A percentile compares a stretch with the other conserved stretches of the same genome.
phyloP scores from a whole-genome alignment of 192 early-diverging fungal genomes.

The Phlyctochytrium bullatum region DNA sequence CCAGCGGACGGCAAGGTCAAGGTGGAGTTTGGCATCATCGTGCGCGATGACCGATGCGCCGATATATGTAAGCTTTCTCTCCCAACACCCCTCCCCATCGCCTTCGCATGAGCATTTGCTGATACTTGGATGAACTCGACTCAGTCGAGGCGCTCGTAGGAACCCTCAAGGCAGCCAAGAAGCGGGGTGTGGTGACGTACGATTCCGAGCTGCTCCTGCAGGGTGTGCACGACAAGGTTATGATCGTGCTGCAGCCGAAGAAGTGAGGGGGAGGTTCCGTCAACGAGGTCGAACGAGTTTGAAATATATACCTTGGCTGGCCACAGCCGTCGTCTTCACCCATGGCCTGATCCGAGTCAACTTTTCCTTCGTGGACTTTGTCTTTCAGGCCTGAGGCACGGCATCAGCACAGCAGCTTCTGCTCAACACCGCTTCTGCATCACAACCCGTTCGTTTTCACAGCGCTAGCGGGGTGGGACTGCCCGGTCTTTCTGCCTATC shows the following conservation, averaged over 20 bases:
- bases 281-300: no score
- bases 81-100: neutral
- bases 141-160: constrained; percentile 51
- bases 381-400: no score
- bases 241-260: constrained; percentile 16
- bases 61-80: constrained; percentile 38
- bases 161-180: constrained; percentile 55
- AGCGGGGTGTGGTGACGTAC: constrained; percentile 43
- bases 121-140: neutral
- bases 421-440: no score
- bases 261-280: no score
- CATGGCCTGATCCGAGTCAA: no score
- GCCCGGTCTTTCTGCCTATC: no score
- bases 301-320: no score
- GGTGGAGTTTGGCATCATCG: constrained; percentile 50
- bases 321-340: no score
- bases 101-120: neutral
- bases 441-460: no score
- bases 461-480: no score
- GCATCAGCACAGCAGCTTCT: no score
- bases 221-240: constrained; percentile 15
- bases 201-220: constrained; percentile 19
- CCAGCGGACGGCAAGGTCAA: constrained; percentile 21
- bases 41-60: constrained; percentile 47
- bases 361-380: no score